Evolutionary conservation across 2,329 filamentous ascomycete species (phyloP).

Genomic region (Magnaporthiopsis incrustans): DNA sequence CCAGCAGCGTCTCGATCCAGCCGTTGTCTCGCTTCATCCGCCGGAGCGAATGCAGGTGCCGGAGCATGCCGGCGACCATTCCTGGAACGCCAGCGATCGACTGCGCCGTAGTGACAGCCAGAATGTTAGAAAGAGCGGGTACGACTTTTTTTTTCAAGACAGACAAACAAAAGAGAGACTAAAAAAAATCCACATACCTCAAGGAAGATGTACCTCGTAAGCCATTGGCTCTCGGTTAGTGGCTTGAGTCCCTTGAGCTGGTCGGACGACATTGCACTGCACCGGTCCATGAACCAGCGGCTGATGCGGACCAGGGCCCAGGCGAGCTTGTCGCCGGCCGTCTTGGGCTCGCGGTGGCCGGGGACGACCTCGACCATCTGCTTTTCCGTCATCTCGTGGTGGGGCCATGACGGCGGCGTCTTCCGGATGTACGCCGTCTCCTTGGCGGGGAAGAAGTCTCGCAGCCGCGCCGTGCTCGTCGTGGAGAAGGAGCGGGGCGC

Average conservation of each 20-base stretch:
- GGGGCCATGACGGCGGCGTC: conserved; percentile 60
- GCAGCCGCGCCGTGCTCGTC: conserved; percentile 35
- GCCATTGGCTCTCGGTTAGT: conserved; percentile 79
- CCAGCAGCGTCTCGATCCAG: conserved; percentile 88
- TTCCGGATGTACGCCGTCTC: conserved; percentile 53
- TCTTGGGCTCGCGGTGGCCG: conserved; percentile 67
- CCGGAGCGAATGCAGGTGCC: conserved; percentile 77
- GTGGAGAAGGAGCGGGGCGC: conserved; percentile 38
- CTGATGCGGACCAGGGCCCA: conserved; percentile 68
- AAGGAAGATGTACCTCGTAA: conserved; percentile 84
- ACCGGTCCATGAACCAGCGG: conserved; percentile 73
- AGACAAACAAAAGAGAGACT: too few species aligned
- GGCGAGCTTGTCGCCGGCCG: conserved; percentile 69
- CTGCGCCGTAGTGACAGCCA: conserved; percentile 10
- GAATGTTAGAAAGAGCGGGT: neutral
- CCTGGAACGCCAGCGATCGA: conserved; percentile 91
- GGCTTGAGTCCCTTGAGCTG: conserved; percentile 55
- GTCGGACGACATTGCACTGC: conserved; percentile 63
- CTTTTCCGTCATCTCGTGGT: conserved; percentile 65
- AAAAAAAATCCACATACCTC: conserved; percentile 34
- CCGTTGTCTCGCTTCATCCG: conserved; percentile 89
- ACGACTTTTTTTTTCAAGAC: neutral
- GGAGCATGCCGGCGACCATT: conserved; percentile 92
- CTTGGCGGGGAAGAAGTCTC: conserved; percentile 55
- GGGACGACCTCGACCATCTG: conserved; percentile 70